A percentile compares a stretch with the other conserved stretches of the same genome.
These are phyloP conservation scores for Quercus wislizeni DNA, from an alignment of 306 rosid species.

Conservation along the genomic window DNA sequence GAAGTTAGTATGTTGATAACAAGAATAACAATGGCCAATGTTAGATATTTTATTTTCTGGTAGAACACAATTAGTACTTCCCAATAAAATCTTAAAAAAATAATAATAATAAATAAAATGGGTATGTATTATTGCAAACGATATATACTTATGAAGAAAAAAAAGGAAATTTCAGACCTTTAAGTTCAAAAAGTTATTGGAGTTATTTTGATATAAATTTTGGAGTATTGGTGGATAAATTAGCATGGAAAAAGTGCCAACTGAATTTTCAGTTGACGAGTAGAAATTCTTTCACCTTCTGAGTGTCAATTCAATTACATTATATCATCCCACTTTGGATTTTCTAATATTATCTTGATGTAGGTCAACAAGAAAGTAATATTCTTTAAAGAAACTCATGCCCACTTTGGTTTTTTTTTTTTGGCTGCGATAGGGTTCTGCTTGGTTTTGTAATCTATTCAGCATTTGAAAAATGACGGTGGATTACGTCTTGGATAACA, in stretches of 20 bases:
- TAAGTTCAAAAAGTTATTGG: no score
- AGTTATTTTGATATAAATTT: no score
- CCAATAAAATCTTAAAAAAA: no score
- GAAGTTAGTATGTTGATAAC: background rate
- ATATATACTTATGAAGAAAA: no score
- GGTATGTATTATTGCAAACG: no score
- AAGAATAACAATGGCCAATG: background rate
- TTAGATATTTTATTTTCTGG: background rate
- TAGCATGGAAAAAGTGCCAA: no score
- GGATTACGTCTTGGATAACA: no score
- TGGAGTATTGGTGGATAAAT: no score
- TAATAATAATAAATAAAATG: no score
- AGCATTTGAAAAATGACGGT: no score
- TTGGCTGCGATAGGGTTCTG: background rate
- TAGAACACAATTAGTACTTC: background rate
- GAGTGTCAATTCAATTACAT: background rate
- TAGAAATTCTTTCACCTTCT: background rate
- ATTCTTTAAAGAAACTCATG: slow-evolving; percentile 14
- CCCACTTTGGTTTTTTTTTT: slow-evolving; percentile 9
- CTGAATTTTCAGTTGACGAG: background rate
- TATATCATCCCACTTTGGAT: background rate
- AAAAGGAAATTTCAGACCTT: no score
- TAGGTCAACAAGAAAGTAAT: slow-evolving; percentile 11
- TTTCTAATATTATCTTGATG: background rate
- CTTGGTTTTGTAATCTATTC: background rate